Base-by-base conservation (phyloP, 2,329 filamentous ascomycete species). In the Blastomyces emzantsi region DNA sequence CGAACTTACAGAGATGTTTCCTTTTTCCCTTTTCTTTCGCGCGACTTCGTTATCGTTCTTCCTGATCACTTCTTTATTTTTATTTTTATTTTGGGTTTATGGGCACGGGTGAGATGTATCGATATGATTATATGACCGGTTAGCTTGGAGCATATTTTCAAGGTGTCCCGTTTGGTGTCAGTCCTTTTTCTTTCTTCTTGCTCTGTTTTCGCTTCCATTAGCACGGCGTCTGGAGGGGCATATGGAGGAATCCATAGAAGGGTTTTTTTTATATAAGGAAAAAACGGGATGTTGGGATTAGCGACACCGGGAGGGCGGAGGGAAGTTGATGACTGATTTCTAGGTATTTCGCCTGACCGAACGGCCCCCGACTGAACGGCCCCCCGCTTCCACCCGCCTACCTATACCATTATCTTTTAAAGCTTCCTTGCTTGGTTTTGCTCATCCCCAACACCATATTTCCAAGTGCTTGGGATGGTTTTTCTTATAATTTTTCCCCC, bases 111-210 rank as follows among this genome's bases (percentile, higher is more conserved):
- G 57, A 30, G 41, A 47, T 60, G 57, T 49, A n/a, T 60, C 57
- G 25, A 60, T 49, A 60, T 49, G 51, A 60, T 56, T 56, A 60
- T 63, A 57, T 57, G 61, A 62, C 47, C 41, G 41, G 57, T 60
- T 60, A 41, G 39, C 41, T 60, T 47, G 57, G 57, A 47, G 41
- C 57, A 60, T 47, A 19, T 55, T 60, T 60, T 47, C 41, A 60
- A 60, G 41, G 41, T 56, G 25, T 62, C 62, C 36, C 55, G 9
- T 13, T 60, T 54, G 60, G 25, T 15, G 33, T 25, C 36, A 3
- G 33, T 7, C n/a, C 6, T 6, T 22, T 22, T 22, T 41, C 19
- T 49, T 60, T 33, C 47, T 47, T 60, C 8, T 36, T 43, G 8
- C 7, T 36, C 36, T 9, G 11, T 19, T 58, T 58, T 22, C 36